Evolutionary conservation across 352 stramenopile genomes (phyloP), one percentile per base, ranked within the genome.

Genomic region (Pythium biforme): DNA sequence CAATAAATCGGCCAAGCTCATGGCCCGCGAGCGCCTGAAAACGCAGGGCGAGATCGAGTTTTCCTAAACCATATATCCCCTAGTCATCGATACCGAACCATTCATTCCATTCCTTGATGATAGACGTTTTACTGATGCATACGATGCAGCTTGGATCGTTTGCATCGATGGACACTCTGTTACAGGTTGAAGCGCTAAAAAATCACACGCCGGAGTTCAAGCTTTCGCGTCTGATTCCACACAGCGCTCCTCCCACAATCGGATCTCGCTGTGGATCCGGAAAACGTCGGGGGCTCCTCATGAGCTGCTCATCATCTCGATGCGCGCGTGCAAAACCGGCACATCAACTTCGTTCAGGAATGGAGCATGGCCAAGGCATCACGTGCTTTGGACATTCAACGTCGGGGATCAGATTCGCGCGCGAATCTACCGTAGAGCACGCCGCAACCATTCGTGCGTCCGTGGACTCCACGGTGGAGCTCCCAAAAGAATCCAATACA

Each of bases 1-100:
- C 17, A 88, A 90, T 69, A 82, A 81, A 5, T 62, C 62, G 2
- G 66, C 74, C 17, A 90, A 93, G 70, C 89, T 88, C 62, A 64
- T 66, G 7, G 83, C 83, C 6, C 64, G 89, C 29, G 68, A 59
- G 1, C 81, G 77, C 3, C 69, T 92, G 68, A 52, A 62, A 49
- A 64, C 61, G 31, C 69, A 75, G 12, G 66, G 66, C 10, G 73
- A 84, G 49, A 70, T 90, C 25, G 77, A 86, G 55, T 55, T 90
- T 37, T 67, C 58, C 4, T 57, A 19, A 49, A 20, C 43, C 19
- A 8, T 54, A 26, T n/a, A n/a, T n/a, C n/a, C n/a, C n/a, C n/a
- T n/a, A n/a, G n/a, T 15, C 25, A 33, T 52, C n/a, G 20, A 40
- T 25, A 39, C 31, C 2, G 31, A 15, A 11, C 7, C 31, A 20